Evolutionary conservation across 257 asterid genomes (phyloP).

Genomic region (Solanum peruvianum): DNA sequence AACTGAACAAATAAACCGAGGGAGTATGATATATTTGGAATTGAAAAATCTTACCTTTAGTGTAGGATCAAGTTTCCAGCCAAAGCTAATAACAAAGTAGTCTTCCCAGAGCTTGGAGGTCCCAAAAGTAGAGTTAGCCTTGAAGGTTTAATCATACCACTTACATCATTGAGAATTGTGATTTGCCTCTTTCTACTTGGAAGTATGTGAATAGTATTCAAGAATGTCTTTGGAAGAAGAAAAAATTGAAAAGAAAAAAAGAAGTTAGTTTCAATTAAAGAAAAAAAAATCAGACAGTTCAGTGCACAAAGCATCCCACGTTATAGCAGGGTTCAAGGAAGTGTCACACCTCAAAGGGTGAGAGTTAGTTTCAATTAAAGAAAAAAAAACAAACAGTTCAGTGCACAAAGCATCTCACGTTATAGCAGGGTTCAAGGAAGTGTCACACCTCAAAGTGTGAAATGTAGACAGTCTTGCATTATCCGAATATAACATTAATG

Average conservation of each 20-base stretch:
- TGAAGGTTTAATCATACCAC: conserved; percentile 56
- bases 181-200: conserved; percentile 41
- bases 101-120: neutral
- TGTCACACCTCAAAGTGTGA: neutral
- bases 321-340: neutral
- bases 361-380: neutral
- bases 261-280: neutral
- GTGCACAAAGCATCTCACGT: neutral
- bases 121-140: conserved; percentile 8
- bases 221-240: neutral
- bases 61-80: conserved; percentile 49
- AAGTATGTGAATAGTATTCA: conserved; percentile 23
- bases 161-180: conserved; percentile 46
- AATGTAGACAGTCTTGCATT: neutral
- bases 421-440: neutral
- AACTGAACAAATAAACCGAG: too few relatives aligned
- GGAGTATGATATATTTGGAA: neutral
- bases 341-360: neutral
- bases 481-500: neutral
- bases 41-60: conserved; percentile 20
- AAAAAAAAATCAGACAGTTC: neutral
- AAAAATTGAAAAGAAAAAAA: neutral
- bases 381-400: neutral
- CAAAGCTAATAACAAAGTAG: conserved; percentile 43
- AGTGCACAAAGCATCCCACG: neutral